Evolutionary conservation across 2,329 filamentous ascomycete species (phyloP).

Genomic region (Phoma sp.): DNA sequence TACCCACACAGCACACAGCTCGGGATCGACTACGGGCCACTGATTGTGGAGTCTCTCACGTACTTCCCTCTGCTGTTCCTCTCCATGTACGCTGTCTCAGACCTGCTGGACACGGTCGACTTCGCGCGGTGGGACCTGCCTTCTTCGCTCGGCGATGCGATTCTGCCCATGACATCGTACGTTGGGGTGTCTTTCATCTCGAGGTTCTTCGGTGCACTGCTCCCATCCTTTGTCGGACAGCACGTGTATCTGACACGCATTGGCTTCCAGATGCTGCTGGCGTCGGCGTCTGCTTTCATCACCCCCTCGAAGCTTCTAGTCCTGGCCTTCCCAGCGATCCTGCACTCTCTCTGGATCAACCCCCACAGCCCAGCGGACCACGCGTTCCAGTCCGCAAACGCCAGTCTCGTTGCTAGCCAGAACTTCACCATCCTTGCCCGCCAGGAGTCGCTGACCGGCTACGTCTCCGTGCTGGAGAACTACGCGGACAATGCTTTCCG

Average conservation of each 20-base stretch:
- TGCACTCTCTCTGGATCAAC: constrained; percentile 75
- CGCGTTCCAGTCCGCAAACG: constrained; percentile 69
- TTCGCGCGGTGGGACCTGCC: constrained; percentile 62
- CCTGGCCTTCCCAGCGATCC: constrained; percentile 71
- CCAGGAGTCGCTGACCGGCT: constrained; percentile 85
- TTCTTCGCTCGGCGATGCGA: constrained; percentile 65
- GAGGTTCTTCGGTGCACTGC: constrained; percentile 48
- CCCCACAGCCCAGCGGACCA: constrained; percentile 70
- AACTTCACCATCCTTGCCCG: constrained; percentile 81
- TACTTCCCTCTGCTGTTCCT: constrained; percentile 61
- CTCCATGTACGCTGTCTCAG: constrained; percentile 46
- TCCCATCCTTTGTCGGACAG: constrained; percentile 63
- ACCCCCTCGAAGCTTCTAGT: constrained; percentile 72
- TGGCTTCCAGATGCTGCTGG: constrained; percentile 72
- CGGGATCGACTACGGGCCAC: constrained; percentile 73
- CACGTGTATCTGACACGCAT: constrained; percentile 71
- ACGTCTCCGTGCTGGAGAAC: constrained; percentile 88
- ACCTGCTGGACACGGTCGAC: constrained; percentile 67
- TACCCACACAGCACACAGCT: constrained; percentile 69
- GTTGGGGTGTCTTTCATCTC: constrained; percentile 63
- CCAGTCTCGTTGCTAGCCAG: constrained; percentile 62
- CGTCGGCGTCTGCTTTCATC: constrained; percentile 67
- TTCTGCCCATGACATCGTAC: constrained; percentile 71
- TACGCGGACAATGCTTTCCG: constrained; percentile 69
- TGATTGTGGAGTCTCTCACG: constrained; percentile 75